Evolutionary conservation across 495 filamentous ascomycete species (phyloP), one percentile per base, ranked within the genome.

Genomic region (Hypomontagnella monticulosa): DNA sequence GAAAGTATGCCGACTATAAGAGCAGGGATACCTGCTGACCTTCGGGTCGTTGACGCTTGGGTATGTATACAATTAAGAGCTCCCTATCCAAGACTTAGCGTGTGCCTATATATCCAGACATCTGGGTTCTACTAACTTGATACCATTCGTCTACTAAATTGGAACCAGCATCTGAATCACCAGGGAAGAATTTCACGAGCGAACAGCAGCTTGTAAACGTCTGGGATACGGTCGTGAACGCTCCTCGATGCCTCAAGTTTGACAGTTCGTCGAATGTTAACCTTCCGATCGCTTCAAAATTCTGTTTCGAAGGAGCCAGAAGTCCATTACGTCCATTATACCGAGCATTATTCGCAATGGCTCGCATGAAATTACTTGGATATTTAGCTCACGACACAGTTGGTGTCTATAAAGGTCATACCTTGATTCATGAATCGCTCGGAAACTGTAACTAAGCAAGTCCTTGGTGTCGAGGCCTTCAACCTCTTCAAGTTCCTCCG

Each of bases 401-500:
- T 16, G 10, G n/a, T 30, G 3, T 30, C 5, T 8, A 6, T 34
- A 1, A 42, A 23, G 9, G 42, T 34, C 75, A 36, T 78, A 93
- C 91, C 90, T 97, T 16, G 93, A 91, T 72, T 98, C 95, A 52
- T 96, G 93, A 16, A 97, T 80, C 0, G 91, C 92, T 67, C 95
- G 85, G 85, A 96, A 99, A 41, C 90, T 94, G 71, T 97, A 99
- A 30, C 93, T 97, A 43, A 98, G 79, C 32, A 93, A 80, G 70
- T 94, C 91, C 70, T 97, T 97, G 0, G 93, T 93, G 44, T 88
- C 85, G 0, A 87, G 74, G 2, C 89, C 88, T 18, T 89, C 83
- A n/a, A 80, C 77, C 8, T 85, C 84, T 52, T 93, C 89, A 14
- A 88, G 69, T 6, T 91, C 87, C 63, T 91, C 85, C 1, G 91